Base-by-base conservation (phyloP, 164 flowering plant genomes). In the Paratinospora sagittata region DNA sequence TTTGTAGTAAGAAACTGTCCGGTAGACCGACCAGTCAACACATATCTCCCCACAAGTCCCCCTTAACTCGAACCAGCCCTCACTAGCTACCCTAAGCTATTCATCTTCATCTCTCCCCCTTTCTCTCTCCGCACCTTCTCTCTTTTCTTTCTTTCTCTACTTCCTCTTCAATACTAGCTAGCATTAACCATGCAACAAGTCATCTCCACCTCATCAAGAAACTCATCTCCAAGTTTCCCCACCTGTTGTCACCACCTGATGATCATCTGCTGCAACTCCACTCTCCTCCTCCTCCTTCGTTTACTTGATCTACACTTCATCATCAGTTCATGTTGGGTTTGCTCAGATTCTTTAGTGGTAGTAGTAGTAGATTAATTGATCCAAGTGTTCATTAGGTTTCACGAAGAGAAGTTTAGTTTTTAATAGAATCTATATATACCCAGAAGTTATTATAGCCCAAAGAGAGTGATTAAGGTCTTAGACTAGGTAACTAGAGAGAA, bases 21-120 rank as follows among this genome's bases (percentile, higher is more conserved):
- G 90, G 86, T 85, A 76, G 81, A 88, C 76, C 90, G 74, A 79
- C 85, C 88, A 83, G 92, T 88, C 92, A 85, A 84, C 79, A 49
- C 68, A n/a, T n/a, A n/a, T n/a, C n/a, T n/a, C n/a, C n/a, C n/a
- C n/a, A n/a, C n/a, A n/a, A n/a, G n/a, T n/a, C n/a, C n/a, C n/a
- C n/a, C n/a, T n/a, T n/a, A n/a, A n/a, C n/a, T n/a, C n/a, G n/a
- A n/a, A n/a, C n/a, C n/a, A n/a, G n/a, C n/a, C n/a, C n/a, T n/a
- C n/a, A n/a, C n/a, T n/a, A n/a, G n/a, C n/a, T 63, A 70, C 16
- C 73, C 39, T 36, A 3, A 36, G 39, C 39, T 36, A 70, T 36
- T 27, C 69, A n/a, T n/a, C n/a, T n/a, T n/a, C 34, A 36, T 0
- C 24, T 3, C 62, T 30, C 57, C 62, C 55, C 66, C 47, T 68